Percentiles rank a stretch among this genome's conserved stretches.
Conservation (phyloP, 2,329 filamentous ascomycete species). For the Huntiella moniliformis region DNA sequence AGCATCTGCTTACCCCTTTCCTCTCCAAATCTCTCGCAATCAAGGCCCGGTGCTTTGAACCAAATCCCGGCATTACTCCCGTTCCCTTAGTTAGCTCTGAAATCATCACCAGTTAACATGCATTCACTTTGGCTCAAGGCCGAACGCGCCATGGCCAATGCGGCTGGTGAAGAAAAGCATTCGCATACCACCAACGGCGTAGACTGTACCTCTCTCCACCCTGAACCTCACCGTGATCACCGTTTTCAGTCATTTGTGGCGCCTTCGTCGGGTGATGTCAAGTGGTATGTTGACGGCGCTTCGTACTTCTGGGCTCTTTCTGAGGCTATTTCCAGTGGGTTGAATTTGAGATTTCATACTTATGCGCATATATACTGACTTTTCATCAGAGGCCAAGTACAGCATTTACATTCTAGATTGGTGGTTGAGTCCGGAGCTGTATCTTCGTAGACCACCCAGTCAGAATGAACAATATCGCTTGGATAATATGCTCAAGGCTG, state of each 20-base stretch:
- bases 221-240: constrained; percentile 26
- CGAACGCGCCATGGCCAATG: constrained; percentile 17
- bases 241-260: constrained; percentile 54
- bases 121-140: constrained; percentile 25
- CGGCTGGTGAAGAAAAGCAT: constrained; percentile 23
- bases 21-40: background rate
- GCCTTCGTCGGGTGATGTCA: constrained; percentile 51
- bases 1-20: background rate
- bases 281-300: constrained; percentile 78
- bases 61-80: too few species aligned
- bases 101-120: constrained; percentile 1
- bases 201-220: constrained; percentile 24
- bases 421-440: constrained; percentile 83
- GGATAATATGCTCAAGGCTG: constrained; percentile 64
- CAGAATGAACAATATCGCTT: constrained; percentile 68
- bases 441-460: constrained; percentile 64
- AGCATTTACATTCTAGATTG: constrained; percentile 75
- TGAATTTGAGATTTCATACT: background rate
- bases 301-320: constrained; percentile 76
- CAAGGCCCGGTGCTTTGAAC: too few species aligned
- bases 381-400: constrained; percentile 40
- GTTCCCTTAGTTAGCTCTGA: too few species aligned
- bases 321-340: constrained; percentile 47
- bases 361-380: constrained; percentile 1
- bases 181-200: constrained; percentile 26